Evolutionary conservation across 345 rosid genomes (phyloP).

Genomic region (Dipteronia dyeriana): DNA sequence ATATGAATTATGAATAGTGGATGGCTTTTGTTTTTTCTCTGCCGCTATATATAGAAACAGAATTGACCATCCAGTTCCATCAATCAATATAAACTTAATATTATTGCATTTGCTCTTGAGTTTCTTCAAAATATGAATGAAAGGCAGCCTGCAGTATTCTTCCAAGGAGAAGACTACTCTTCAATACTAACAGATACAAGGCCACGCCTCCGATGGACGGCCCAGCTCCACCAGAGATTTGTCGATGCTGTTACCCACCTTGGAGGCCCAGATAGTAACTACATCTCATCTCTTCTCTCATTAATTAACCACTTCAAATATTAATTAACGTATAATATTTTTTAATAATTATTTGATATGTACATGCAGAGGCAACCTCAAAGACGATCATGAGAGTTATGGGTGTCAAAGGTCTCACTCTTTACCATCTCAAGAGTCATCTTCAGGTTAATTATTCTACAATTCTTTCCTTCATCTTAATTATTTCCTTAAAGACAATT

Average conservation of each 20-base stretch:
- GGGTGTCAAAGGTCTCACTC: conserved; percentile 44
- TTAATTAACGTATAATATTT: no score
- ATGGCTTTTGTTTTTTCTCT: neutral
- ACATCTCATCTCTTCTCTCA: no score
- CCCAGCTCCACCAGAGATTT: conserved; percentile 36
- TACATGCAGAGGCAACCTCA: conserved; percentile 37
- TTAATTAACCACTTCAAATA: no score
- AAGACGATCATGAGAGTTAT: conserved; percentile 37
- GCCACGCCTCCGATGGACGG: conserved; percentile 40
- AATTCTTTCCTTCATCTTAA: no score
- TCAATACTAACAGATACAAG: conserved; percentile 30
- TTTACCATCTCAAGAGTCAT: conserved; percentile 43
- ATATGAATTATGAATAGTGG: no score
- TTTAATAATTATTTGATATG: no score
- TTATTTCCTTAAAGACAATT: no score
- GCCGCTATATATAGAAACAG: neutral
- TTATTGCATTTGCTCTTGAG: neutral
- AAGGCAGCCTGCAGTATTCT: neutral
- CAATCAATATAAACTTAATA: no score
- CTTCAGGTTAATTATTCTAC: conserved; percentile 30
- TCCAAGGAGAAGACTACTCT: neutral
- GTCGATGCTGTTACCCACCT: conserved; percentile 40
- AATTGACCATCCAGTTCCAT: neutral
- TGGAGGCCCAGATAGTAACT: conserved; percentile 35
- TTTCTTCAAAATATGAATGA: neutral